Evolutionary conservation across 1,284 basidiomycete genomes (phyloP).

Genomic region (Apiotrichum mycotoxinovorans): DNA sequence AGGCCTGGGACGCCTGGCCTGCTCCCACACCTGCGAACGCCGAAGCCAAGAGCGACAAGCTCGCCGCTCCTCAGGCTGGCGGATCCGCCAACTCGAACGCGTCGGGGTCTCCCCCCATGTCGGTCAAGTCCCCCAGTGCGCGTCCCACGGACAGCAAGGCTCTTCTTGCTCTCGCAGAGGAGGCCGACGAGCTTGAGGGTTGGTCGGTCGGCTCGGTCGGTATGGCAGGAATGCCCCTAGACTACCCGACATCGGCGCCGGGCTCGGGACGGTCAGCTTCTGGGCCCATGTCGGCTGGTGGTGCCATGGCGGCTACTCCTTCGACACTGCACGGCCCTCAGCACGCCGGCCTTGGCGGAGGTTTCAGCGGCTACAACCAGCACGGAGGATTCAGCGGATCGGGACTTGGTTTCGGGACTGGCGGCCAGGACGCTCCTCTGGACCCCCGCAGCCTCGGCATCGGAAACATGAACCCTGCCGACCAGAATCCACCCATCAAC

Average conservation of each 20-base stretch:
- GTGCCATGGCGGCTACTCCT: neutral
- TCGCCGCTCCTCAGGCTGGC: slow-evolving; percentile 4
- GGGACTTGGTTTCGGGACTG: slow-evolving; percentile 10
- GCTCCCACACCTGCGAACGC: slow-evolving; percentile 14
- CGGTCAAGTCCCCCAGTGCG: slow-evolving; percentile 32
- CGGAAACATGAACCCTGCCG: slow-evolving; percentile 59
- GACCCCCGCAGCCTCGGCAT: slow-evolving; percentile 22
- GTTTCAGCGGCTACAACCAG: slow-evolving; percentile 13
- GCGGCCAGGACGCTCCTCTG: slow-evolving; percentile 6
- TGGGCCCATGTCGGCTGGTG: slow-evolving; percentile 7
- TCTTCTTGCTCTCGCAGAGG: slow-evolving; percentile 47
- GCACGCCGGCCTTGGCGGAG: slow-evolving; percentile 1
- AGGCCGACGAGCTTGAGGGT: slow-evolving; percentile 48
- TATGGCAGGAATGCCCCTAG: slow-evolving; percentile 27
- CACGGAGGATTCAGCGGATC: slow-evolving; percentile 8
- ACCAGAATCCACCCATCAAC: slow-evolving; percentile 81
- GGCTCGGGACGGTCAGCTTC: slow-evolving; percentile 5
- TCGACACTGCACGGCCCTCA: slow-evolving; percentile 4
- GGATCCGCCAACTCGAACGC: slow-evolving; percentile 24
- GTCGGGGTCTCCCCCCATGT: slow-evolving; percentile 34
- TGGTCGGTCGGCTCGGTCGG: slow-evolving; percentile 41
- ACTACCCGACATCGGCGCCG: slow-evolving; percentile 7
- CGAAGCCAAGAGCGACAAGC: slow-evolving; percentile 16
- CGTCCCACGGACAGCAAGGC: slow-evolving; percentile 46
- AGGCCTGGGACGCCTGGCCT: slow-evolving; percentile 38